Evolutionary conservation across 805 yeast genomes (phyloP), one percentile per base, ranked within the genome.

Genomic region (Yarrowia sp.): DNA sequence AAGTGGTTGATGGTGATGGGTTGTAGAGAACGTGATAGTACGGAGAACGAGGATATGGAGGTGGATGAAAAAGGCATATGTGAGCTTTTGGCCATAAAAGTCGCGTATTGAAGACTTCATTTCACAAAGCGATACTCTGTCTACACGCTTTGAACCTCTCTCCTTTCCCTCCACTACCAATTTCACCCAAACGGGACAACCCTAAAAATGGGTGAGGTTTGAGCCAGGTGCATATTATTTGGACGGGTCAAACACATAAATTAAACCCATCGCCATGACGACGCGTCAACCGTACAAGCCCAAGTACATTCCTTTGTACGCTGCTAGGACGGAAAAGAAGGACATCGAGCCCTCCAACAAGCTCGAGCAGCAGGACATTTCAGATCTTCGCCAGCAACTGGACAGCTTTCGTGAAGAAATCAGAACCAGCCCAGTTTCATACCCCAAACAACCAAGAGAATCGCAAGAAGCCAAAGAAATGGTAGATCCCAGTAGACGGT

Each of bases 241-340:
- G 40, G 9, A 16, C 12, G 9, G 40, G 35, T n/a, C 42, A 15
- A 10, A 40, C 45, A 53, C 59, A 53, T 40, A 53, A 53, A 53
- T 53, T 53, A 19, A 53, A 40, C 59, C 45, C 36, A 53, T 53
- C 45, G 59, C 59, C 35, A 53, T 53, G 59, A 40, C 59, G 59
- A 59, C 52, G 42, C 65, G 65, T 45, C 50, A 59, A 59, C 65
- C 52, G 35, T 59, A 59, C 65, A 43, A 14, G 15, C 65, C 65
- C 12, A 59, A 59, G 52, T 59, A 59, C 65, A 59, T 59, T 19
- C 52, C 65, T 1, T 15, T 59, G 42, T 59, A 59, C 65, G 65
- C 36, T 4, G 38, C 65, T 14, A 26, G 65, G 42, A 45, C 52
- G 26, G 52, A 42, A 32, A 42, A 59, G n/a, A 26, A 41, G 38